Percentiles rank a stretch among this genome's conserved stretches.
These are phyloP conservation scores for Castanospermum australe DNA, from an alignment of 306 rosid species.

Conservation along the genomic window DNA sequence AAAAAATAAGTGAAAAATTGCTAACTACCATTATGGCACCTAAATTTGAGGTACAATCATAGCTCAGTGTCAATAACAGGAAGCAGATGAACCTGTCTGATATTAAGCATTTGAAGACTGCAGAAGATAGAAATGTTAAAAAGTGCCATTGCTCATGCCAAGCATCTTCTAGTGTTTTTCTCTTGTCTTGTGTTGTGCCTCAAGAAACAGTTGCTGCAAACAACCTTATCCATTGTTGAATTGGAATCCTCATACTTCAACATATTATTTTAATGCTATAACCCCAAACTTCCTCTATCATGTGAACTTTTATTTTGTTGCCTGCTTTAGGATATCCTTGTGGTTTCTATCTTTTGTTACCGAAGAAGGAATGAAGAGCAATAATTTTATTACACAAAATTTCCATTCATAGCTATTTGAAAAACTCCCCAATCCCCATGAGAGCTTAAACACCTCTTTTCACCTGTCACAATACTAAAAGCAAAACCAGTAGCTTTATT, in stretches of 20 bases:
- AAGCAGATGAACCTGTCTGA: background rate
- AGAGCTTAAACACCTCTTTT: background rate
- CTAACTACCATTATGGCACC: background rate
- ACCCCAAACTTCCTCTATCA: background rate
- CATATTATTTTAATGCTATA: background rate
- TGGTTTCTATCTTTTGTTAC: slow-evolving; percentile 34
- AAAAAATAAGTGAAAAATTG: background rate
- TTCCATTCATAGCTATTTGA: background rate
- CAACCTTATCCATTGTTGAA: background rate
- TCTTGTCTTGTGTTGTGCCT: background rate
- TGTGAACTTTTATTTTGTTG: background rate
- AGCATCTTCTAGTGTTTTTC: background rate
- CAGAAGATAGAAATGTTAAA: no score
- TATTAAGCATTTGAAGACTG: no score
- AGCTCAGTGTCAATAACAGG: background rate
- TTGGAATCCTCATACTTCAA: slow-evolving; percentile 9
- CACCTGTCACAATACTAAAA: slow-evolving; percentile 19
- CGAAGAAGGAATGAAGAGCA: background rate
- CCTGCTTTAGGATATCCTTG: background rate
- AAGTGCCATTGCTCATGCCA: no score
- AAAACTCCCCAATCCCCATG: no score
- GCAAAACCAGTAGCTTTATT: slow-evolving; percentile 45
- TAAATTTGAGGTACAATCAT: background rate
- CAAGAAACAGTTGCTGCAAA: background rate
- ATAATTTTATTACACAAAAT: background rate